Evolutionary conservation across 73 alveolate genomes (phyloP).

Genomic region (Diophrys appendiculata): DNA sequence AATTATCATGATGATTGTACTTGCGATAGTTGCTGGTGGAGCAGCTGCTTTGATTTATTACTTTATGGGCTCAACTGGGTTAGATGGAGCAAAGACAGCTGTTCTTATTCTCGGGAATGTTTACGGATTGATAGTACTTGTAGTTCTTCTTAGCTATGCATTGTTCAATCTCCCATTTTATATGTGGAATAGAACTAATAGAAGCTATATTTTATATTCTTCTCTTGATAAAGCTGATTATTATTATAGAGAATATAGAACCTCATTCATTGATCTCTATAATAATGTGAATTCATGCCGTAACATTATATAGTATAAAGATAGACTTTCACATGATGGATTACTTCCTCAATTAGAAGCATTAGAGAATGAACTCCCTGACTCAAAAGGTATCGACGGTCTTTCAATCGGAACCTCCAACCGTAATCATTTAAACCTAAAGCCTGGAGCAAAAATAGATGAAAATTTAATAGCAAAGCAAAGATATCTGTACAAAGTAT

Average conservation of each 20-base stretch:
- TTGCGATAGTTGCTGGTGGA: conserved; percentile 18
- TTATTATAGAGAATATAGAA: conserved; percentile 3
- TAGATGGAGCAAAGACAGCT: conserved; percentile 39
- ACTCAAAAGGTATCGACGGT: background rate
- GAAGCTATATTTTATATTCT: background rate
- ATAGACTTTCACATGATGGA: background rate
- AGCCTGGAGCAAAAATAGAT: conserved; percentile 18
- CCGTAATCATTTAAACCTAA: conserved; percentile 14
- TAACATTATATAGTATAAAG: background rate
- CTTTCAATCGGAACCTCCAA: conserved; percentile 4
- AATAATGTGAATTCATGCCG: conserved; percentile 39
- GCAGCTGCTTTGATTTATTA: conserved; percentile 12
- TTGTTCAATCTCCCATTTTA: conserved; percentile 46
- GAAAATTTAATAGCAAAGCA: conserved; percentile 46
- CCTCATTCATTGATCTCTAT: conserved; percentile 30
- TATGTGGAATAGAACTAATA: conserved; percentile 25
- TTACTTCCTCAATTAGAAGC: background rate
- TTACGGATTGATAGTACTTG: conserved; percentile 37
- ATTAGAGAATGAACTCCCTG: conserved; percentile 40
- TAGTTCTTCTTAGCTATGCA: conserved; percentile 43
- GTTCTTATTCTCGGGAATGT: conserved; percentile 32
- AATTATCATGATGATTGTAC: conserved; percentile 16
- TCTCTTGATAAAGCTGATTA: conserved; percentile 7
- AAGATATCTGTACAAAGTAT: conserved; percentile 17
- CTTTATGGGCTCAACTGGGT: conserved; percentile 20